Evolutionary conservation across 1,284 basidiomycete species (phyloP).

Genomic region (Tetrapyrgos nigripes): DNA sequence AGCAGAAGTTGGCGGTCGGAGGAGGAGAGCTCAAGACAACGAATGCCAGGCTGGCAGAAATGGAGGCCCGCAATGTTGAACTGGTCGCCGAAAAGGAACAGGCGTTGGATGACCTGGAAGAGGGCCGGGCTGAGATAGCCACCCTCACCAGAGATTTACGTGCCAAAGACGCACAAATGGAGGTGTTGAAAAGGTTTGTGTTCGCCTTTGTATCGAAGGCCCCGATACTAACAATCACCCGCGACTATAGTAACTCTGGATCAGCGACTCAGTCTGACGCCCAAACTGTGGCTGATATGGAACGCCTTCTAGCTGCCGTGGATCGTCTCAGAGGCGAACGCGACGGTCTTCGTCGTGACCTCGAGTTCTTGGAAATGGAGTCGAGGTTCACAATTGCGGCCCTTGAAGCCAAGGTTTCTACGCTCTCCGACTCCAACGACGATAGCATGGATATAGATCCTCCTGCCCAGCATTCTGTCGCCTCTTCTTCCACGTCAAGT

Average conservation of each 20-base stretch:
- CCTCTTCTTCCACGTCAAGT: not conserved
- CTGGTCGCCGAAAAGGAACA: slow-evolving; percentile 53
- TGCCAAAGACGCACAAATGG: slow-evolving; percentile 34
- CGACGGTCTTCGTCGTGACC: slow-evolving; percentile 66
- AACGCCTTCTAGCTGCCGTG: slow-evolving; percentile 64
- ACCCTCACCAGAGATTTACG: slow-evolving; percentile 33
- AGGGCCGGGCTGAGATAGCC: slow-evolving; percentile 36
- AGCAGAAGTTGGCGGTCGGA: slow-evolving; percentile 44
- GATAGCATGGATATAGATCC: not conserved
- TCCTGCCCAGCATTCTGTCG: not conserved
- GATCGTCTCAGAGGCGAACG: slow-evolving; percentile 74
- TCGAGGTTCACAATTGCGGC: slow-evolving; percentile 69
- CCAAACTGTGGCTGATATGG: slow-evolving; percentile 49
- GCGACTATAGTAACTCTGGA: not conserved
- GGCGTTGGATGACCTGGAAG: slow-evolving; percentile 48
- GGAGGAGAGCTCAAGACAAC: slow-evolving; percentile 52
- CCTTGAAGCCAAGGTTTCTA: slow-evolving; percentile 54
- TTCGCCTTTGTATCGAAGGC: slow-evolving; percentile 2
- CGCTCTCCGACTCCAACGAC: slow-evolving; percentile 19
- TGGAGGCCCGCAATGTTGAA: slow-evolving; percentile 41
- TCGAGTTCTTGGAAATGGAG: slow-evolving; percentile 79
- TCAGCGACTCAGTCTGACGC: slow-evolving; percentile 28
- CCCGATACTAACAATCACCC: not conserved
- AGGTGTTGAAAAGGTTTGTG: slow-evolving; percentile 31
- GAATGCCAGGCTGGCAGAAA: slow-evolving; percentile 42